Evolutionary conservation across 345 rosid genomes (phyloP), one percentile per base, ranked within the genome.

Genomic region (Pelargonium nanum): DNA sequence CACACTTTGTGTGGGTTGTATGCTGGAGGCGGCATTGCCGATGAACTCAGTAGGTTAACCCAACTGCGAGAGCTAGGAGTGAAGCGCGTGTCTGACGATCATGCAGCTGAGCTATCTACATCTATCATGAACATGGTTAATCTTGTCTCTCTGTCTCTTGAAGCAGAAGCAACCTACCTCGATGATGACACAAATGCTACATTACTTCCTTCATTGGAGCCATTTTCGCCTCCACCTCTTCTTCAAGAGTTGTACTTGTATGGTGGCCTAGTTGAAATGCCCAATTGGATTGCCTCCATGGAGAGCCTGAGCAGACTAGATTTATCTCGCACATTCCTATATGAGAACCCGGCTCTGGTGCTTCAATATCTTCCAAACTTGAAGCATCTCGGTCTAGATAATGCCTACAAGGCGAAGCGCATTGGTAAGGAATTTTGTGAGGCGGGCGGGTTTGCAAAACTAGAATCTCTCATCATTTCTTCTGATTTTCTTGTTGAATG

Each of bases 351-450:
- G 9, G 6, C 22, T 52, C n/a, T 21, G 9, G 55, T 52, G 5
- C 55, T 52, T 52, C 65, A 52, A 8, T n/a, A 19, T 45, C 25
- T 22, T 61, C 61, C 71, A 5, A 60, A 61, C 28, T 22, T 60
- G 52, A 61, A 67, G 28, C 61, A 57, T 26, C 71, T 67, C 22
- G 1, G 1, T 4, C 51, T 67, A 17, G 25, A 56, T 16, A 0
- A 44, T 7, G 71, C 61, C 58, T 53, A 40, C 55, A 60, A 51
- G 10, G 70, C 26, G 15, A 67, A 25, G 48, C 53, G 4, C 20
- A 67, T 67, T 44, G 61, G 65, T 4, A 55, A 60, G 6, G 71
- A 67, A 20, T 67, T 67, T 19, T 61, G 71, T 22, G 12, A 45
- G 22, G 65, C 56, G n/a, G 65, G 71, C 7, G 65, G 65, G 22